Evolutionary conservation across 2,329 filamentous ascomycete genomes (phyloP).

Genomic region (Ramularia collo-cygni): DNA sequence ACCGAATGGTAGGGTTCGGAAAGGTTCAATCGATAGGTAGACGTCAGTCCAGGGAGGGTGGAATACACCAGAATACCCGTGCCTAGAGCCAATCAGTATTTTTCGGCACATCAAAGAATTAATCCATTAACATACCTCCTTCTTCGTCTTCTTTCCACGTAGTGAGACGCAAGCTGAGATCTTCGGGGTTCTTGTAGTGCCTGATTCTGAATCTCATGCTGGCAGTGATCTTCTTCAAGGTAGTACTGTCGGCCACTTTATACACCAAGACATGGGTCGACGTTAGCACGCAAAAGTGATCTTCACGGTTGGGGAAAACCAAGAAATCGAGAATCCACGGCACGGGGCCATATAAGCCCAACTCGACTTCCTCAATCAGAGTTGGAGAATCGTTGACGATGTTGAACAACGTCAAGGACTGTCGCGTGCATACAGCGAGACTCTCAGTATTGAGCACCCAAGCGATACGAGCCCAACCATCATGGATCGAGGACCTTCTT

Average conservation of each 20-base stretch:
- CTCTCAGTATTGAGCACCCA: constrained; percentile 44
- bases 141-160: constrained; percentile 27
- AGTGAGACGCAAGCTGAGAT: constrained; percentile 42
- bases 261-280: constrained; percentile 42
- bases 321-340: constrained; percentile 54
- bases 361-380: constrained; percentile 21
- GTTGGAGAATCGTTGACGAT: constrained; percentile 20
- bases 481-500: constrained; percentile 21
- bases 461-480: constrained; percentile 46
- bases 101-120: constrained; percentile 19
- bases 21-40: neutral
- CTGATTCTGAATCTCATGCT: constrained; percentile 39
- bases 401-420: constrained; percentile 30
- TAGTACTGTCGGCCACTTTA: constrained; percentile 9
- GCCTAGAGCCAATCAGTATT: neutral
- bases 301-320: constrained; percentile 40
- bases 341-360: constrained; percentile 24
- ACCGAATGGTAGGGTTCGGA: neutral
- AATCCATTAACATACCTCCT: constrained; percentile 31
- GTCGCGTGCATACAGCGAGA: constrained; percentile 48
- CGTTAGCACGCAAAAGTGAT: constrained; percentile 55
- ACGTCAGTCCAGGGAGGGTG: neutral
- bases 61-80: neutral
- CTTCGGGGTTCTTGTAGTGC: constrained; percentile 49
- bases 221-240: neutral